Evolutionary conservation across 2,329 filamentous ascomycete genomes (phyloP).

Genomic region (Verticillium isaacii): DNA sequence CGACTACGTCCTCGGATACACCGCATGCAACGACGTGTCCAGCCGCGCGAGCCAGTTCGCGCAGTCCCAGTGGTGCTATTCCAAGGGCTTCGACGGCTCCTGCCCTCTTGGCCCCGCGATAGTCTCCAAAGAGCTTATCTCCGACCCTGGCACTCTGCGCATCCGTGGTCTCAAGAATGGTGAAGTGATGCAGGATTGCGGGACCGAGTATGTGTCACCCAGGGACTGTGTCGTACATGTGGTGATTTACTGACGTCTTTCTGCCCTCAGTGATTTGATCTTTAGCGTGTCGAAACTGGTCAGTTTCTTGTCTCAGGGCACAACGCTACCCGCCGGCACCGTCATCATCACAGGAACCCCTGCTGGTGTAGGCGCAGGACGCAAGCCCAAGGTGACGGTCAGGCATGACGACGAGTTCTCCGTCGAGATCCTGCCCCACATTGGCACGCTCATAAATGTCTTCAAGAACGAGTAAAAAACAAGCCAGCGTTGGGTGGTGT

Average conservation of each 20-base stretch:
- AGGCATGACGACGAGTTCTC: constrained; percentile 34
- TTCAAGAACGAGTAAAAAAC: constrained; percentile 5
- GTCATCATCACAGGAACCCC: constrained; percentile 39
- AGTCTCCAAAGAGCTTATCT: constrained; percentile 36
- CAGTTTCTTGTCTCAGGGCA: constrained; percentile 37
- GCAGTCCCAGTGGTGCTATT: constrained; percentile 52
- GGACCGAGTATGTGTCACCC: constrained; percentile 17
- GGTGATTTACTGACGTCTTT: constrained; percentile 26
- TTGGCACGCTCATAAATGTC: constrained; percentile 35
- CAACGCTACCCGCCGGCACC: constrained; percentile 34
- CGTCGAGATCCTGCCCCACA: constrained; percentile 35
- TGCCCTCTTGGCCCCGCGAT: constrained; percentile 49
- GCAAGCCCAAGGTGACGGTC: constrained; percentile 30
- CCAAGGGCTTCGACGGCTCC: constrained; percentile 52
- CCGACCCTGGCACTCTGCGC: constrained; percentile 33
- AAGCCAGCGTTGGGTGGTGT: too few relatives aligned
- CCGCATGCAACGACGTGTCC: constrained; percentile 59
- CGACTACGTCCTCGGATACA: constrained; percentile 60
- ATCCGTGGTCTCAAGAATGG: constrained; percentile 45
- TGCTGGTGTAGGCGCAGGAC: constrained; percentile 33
- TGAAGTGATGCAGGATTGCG: constrained; percentile 42
- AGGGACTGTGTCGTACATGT: neutral
- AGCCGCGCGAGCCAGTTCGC: constrained; percentile 51
- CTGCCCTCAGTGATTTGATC: constrained; percentile 42
- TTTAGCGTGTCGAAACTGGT: constrained; percentile 42